phyloP scores from a whole-genome alignment of 2,329 filamentous ascomycete species.

The Purpureocillium takamizusanense region DNA sequence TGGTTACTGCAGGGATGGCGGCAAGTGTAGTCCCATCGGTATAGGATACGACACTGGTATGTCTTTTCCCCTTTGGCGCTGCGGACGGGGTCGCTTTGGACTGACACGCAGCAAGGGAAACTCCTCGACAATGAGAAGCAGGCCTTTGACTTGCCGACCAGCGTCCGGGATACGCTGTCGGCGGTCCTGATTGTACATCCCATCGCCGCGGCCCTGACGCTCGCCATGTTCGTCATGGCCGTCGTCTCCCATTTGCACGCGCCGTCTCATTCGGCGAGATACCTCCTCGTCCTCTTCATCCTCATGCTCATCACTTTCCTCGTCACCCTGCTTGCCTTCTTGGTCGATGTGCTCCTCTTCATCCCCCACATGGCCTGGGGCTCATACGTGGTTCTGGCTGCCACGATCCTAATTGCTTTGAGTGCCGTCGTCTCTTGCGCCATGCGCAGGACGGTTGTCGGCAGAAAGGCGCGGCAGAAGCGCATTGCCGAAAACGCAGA shows the following conservation, averaged over 20 bases:
- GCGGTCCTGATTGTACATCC: conserved; percentile 88
- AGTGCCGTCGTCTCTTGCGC: conserved; percentile 83
- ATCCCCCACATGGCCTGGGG: conserved; percentile 92
- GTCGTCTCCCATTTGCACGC: conserved; percentile 76
- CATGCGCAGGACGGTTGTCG: conserved; percentile 87
- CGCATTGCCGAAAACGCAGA: conserved; percentile 89
- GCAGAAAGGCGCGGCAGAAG: conserved; percentile 86
- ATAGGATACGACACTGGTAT: conserved; percentile 82
- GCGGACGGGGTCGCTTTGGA: not conserved
- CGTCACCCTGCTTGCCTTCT: conserved; percentile 74
- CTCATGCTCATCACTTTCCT: conserved; percentile 79
- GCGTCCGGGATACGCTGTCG: conserved; percentile 59
- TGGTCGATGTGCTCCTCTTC: conserved; percentile 90
- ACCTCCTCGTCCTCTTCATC: conserved; percentile 76
- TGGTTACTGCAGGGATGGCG: conserved; percentile 64
- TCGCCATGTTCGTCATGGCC: conserved; percentile 76
- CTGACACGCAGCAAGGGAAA: conserved; percentile 8
- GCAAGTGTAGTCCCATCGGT: conserved; percentile 60
- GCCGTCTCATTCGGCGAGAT: conserved; percentile 82
- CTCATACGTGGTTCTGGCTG: conserved; percentile 83
- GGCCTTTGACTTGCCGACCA: conserved; percentile 47
- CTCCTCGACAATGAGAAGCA: conserved; percentile 19
- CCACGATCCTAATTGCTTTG: conserved; percentile 75
- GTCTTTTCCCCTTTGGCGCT: not conserved
- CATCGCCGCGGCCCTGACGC: conserved; percentile 74